phyloP scores from a whole-genome alignment of 768 basidiomycete species.

The Lentinula sp. region DNA sequence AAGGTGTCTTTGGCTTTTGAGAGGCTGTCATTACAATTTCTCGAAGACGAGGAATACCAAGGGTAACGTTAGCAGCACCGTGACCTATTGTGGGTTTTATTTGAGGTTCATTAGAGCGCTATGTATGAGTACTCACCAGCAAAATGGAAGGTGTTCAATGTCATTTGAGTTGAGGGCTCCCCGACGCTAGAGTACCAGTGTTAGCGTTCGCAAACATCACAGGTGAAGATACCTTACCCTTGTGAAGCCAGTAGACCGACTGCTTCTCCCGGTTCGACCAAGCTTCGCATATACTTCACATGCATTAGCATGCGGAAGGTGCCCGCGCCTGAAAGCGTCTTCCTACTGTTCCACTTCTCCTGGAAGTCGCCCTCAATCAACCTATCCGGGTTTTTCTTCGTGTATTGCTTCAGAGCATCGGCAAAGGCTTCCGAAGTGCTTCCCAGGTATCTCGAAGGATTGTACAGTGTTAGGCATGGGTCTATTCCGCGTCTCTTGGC shows the following conservation, averaged over 20 bases:
- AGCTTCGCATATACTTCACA: constrained; percentile 85
- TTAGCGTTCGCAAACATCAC: background rate
- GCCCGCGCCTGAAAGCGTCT: constrained; percentile 37
- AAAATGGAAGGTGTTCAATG: constrained; percentile 98
- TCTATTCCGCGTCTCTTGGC: constrained; percentile 57
- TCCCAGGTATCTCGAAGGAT: constrained; percentile 77
- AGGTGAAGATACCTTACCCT: constrained; percentile 51
- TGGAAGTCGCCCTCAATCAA: constrained; percentile 33
- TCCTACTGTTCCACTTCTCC: constrained; percentile 35
- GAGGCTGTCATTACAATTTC: constrained; percentile 99
- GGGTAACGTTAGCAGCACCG: constrained; percentile 97
- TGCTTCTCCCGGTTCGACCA: constrained; percentile 98
- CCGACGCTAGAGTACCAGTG: constrained; percentile 62
- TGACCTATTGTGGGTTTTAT: constrained; percentile 57
- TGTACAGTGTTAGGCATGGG: constrained; percentile 70
- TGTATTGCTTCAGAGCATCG: constrained; percentile 68
- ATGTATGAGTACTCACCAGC: constrained; percentile 54
- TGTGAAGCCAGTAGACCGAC: constrained; percentile 96
- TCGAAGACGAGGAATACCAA: constrained; percentile 96
- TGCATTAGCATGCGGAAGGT: constrained; percentile 83
- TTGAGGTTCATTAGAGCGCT: background rate
- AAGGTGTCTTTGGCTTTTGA: constrained; percentile 92
- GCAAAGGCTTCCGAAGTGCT: constrained; percentile 93
- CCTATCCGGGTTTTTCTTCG: constrained; percentile 62
- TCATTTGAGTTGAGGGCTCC: constrained; percentile 99